phyloP scores from a whole-genome alignment of 345 rosid genomes.

The Salix caprea region DNA sequence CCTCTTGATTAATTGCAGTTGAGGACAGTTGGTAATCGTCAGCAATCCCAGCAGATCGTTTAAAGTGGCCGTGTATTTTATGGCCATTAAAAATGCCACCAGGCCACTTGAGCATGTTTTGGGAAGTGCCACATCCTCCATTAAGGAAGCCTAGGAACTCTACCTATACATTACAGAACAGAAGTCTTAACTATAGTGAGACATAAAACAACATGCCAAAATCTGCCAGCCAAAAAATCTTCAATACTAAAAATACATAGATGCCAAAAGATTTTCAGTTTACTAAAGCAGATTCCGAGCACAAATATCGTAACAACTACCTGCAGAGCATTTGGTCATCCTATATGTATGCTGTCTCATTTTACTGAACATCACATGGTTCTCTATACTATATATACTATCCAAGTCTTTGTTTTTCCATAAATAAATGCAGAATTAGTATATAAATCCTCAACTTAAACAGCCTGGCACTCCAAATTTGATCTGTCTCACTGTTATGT shows the following conservation, averaged over 20 bases:
- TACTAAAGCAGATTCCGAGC: neutral
- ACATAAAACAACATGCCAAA: neutral
- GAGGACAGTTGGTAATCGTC: conserved; percentile 53
- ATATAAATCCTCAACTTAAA: neutral
- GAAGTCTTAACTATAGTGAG: neutral
- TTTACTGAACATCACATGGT: neutral
- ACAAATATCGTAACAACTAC: neutral
- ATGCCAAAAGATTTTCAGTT: neutral
- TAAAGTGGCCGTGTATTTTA: conserved; percentile 27
- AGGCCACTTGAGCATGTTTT: conserved; percentile 31
- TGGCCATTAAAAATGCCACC: conserved; percentile 24
- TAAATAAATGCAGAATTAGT: neutral
- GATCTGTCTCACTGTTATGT: neutral
- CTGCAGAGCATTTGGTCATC: neutral
- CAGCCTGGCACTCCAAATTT: neutral
- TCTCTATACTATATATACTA: neutral
- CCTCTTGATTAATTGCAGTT: conserved; percentile 52
- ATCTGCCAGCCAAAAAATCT: neutral
- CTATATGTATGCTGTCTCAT: neutral
- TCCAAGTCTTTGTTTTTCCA: neutral
- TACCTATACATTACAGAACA: conserved; percentile 35
- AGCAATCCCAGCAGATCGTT: conserved; percentile 38
- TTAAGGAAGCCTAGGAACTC: conserved; percentile 39
- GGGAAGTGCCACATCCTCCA: conserved; percentile 33
- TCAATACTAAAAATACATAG: neutral